Evolutionary conservation across 2,329 filamentous ascomycete genomes (phyloP).

Genomic region (Trichocomaceae sp.): DNA sequence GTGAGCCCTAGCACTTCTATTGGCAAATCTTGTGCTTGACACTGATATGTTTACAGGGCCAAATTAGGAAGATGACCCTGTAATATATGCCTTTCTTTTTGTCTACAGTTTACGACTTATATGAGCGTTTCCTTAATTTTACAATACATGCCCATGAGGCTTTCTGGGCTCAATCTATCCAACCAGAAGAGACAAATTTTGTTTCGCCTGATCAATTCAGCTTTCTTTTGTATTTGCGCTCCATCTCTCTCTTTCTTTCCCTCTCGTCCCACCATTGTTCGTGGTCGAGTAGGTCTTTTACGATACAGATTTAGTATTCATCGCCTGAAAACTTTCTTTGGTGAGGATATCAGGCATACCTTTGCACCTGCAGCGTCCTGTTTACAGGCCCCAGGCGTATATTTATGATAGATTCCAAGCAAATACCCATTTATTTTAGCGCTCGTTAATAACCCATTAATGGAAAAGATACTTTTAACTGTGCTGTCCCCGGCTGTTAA

Average conservation of each 20-base stretch:
- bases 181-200: not conserved
- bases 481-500: no score
- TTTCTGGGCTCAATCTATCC: no score
- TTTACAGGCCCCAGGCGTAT: not conserved
- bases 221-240: no score
- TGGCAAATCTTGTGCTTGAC: not conserved
- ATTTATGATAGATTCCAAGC: slow-evolving; percentile 1
- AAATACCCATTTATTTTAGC: slow-evolving; percentile 6
- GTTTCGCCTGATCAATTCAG: no score
- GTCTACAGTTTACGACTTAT: not conserved
- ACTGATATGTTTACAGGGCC: not conserved
- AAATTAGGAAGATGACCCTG: not conserved
- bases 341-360: not conserved
- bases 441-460: not conserved
- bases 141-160: not conserved
- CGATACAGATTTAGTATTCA: not conserved
- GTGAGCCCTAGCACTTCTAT: not conserved
- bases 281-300: not conserved
- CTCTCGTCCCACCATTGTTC: not conserved
- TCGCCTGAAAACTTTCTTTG: not conserved
- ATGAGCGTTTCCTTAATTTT: not conserved
- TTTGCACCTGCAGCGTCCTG: not conserved
- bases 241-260: not conserved
- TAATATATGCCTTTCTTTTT: not conserved
- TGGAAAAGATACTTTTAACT: not conserved